Evolutionary conservation across 768 basidiomycete genomes (phyloP).

Genomic region (Porphyrellus cyaneotinctus): DNA sequence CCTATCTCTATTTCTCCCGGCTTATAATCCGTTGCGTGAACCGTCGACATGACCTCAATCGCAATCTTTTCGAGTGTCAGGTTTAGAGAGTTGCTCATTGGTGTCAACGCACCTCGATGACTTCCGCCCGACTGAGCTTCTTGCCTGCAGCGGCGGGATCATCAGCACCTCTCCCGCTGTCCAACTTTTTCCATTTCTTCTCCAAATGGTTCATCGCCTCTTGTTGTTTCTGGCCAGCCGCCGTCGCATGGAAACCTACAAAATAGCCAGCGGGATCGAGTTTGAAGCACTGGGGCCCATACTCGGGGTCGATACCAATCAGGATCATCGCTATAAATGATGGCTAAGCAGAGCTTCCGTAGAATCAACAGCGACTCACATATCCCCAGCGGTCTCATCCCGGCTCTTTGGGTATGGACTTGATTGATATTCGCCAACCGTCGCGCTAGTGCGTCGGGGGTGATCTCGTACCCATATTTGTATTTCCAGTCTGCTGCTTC

Average conservation of each 20-base stretch:
- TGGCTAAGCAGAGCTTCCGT: slow-evolving; percentile 1
- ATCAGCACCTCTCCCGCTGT: slow-evolving; percentile 72
- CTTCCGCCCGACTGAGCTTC: slow-evolving; percentile 67
- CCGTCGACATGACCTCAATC: slow-evolving; percentile 90
- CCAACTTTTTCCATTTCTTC: slow-evolving; percentile 97
- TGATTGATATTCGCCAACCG: slow-evolving; percentile 97
- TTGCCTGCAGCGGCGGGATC: slow-evolving; percentile 74
- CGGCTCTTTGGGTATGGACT: slow-evolving; percentile 96
- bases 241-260: slow-evolving; percentile 95
- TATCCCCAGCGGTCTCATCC: slow-evolving; percentile 94
- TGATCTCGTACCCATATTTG: slow-evolving; percentile 98
- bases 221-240: slow-evolving; percentile 95
- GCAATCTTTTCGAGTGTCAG: slow-evolving; percentile 57
- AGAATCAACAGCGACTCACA: slow-evolving; percentile 47
- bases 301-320: slow-evolving; percentile 87
- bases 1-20: slow-evolving; percentile 94
- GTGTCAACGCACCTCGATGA: slow-evolving; percentile 72
- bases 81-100: background rate
- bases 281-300: slow-evolving; percentile 96
- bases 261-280: slow-evolving; percentile 99
- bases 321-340: slow-evolving; percentile 79
- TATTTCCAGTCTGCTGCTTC: slow-evolving; percentile 94
- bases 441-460: slow-evolving; percentile 91
- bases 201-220: slow-evolving; percentile 98
- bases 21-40: slow-evolving; percentile 96